Conservation (phyloP, 495 filamentous ascomycete species). For the Penicillium mononematosum region DNA sequence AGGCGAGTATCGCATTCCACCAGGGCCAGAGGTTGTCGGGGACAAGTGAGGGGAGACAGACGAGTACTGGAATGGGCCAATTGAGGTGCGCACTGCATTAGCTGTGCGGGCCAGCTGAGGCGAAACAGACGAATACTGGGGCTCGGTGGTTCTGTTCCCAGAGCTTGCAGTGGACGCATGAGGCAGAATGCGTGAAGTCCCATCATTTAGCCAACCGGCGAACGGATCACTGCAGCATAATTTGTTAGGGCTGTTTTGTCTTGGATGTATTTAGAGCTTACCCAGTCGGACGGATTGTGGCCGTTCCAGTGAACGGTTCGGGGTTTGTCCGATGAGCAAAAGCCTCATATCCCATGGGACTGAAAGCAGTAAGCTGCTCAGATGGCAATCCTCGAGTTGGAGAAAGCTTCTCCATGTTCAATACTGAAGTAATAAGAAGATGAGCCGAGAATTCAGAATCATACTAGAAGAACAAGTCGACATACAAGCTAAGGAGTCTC, state of each 20-base stretch:
- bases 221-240: background rate
- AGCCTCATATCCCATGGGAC: background rate
- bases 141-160: background rate
- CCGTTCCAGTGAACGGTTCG: background rate
- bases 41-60: background rate
- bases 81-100: background rate
- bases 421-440: background rate
- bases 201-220: background rate
- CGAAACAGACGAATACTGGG: background rate
- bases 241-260: background rate
- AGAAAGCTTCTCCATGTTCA: background rate
- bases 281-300: background rate
- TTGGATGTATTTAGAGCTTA: background rate
- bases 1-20: constrained; percentile 3
- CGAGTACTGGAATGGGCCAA: background rate
- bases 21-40: background rate
- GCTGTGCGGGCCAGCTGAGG: background rate
- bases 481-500: background rate
- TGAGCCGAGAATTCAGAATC: background rate
- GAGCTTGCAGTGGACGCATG: background rate
- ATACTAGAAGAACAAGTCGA: background rate
- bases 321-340: background rate
- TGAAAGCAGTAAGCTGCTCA: background rate
- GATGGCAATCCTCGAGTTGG: background rate
- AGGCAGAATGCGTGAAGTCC: background rate